A percentile compares a stretch with the other conserved stretches of the same genome.
Evolutionary conservation across 495 filamentous ascomycete species (phyloP).

Genomic region (Aspergillus conjunctus): DNA sequence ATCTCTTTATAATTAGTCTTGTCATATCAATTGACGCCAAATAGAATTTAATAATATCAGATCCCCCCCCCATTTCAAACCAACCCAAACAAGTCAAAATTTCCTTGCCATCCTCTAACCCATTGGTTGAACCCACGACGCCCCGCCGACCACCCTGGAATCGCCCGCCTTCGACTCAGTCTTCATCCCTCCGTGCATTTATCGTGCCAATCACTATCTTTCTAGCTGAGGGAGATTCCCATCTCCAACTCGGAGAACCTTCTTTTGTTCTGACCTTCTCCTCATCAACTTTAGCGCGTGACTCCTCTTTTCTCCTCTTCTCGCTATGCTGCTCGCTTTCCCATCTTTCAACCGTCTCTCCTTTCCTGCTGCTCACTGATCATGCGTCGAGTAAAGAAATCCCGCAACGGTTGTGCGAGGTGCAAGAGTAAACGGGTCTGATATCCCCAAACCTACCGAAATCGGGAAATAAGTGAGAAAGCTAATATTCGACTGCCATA

Average conservation of each 20-base stretch:
- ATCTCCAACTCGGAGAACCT: slow-evolving; percentile 6
- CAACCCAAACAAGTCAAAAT: background rate
- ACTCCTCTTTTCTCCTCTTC: slow-evolving; percentile 15
- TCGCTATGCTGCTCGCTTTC: slow-evolving; percentile 11
- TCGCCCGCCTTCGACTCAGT: background rate
- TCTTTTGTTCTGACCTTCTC: background rate
- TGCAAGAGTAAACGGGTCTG: slow-evolving; percentile 56
- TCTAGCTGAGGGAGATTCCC: background rate
- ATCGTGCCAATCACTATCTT: slow-evolving; percentile 11
- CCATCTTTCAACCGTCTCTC: slow-evolving; percentile 4
- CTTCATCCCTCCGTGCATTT: background rate
- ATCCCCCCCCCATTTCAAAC: background rate
- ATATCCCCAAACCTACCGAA: background rate
- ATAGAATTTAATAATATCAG: slow-evolving; percentile 6
- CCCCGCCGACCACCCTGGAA: background rate
- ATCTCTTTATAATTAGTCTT: too few relatives aligned
- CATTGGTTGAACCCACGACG: background rate
- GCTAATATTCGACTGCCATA: slow-evolving; percentile 23
- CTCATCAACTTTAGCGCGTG: background rate
- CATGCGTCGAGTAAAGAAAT: slow-evolving; percentile 53
- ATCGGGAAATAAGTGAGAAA: background rate
- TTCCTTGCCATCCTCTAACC: background rate
- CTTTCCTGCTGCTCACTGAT: slow-evolving; percentile 7
- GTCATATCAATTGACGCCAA: background rate
- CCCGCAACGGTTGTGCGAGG: slow-evolving; percentile 48